These are phyloP conservation scores for Berberis thunbergii DNA, from an alignment of 164 flowering plant genomes.

Conservation along the genomic window DNA sequence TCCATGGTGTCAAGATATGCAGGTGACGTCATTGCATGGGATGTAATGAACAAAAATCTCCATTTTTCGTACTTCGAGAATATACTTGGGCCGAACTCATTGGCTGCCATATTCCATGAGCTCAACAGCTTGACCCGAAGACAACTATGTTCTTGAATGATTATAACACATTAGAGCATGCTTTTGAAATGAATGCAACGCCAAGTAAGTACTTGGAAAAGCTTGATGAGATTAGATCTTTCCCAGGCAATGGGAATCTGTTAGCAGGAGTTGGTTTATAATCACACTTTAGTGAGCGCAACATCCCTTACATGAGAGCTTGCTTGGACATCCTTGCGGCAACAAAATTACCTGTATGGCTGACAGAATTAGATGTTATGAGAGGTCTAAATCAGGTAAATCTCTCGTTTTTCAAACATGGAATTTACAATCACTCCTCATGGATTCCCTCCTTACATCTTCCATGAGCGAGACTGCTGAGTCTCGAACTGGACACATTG, in stretches of 20 bases:
- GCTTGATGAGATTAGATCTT: slow-evolving; percentile 20
- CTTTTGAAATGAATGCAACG: slow-evolving; percentile 17
- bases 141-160: slow-evolving; percentile 59
- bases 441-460: background rate
- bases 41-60: slow-evolving; percentile 65
- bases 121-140: slow-evolving; percentile 16
- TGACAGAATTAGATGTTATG: slow-evolving; percentile 57
- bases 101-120: slow-evolving; percentile 17
- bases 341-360: slow-evolving; percentile 51
- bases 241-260: background rate
- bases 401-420: background rate
- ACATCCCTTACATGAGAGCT: slow-evolving; percentile 59
- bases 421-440: background rate
- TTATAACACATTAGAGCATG: slow-evolving; percentile 47
- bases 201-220: slow-evolving; percentile 41
- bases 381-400: slow-evolving; percentile 41
- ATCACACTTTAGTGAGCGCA: slow-evolving; percentile 40
- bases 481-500: background rate
- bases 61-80: slow-evolving; percentile 45
- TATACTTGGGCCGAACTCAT: slow-evolving; percentile 30
- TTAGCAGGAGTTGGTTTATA: slow-evolving; percentile 52
- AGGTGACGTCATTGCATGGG: slow-evolving; percentile 61
- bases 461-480: background rate
- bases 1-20: slow-evolving; percentile 40
- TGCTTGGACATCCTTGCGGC: slow-evolving; percentile 55